Evolutionary conservation across 306 rosid species (phyloP).

Genomic region (Vigna angularis): DNA sequence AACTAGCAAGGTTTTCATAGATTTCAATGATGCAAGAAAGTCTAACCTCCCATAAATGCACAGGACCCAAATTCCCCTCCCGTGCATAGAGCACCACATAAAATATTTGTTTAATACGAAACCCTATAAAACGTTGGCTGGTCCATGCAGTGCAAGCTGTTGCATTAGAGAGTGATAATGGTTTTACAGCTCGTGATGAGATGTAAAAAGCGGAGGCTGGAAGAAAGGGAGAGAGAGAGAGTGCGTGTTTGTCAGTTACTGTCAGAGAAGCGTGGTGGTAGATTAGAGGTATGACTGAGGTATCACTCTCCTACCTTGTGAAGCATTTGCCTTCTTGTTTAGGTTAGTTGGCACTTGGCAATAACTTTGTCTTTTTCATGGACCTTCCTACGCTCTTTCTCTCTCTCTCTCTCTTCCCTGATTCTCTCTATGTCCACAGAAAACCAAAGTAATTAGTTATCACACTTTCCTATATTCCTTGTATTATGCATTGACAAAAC

Average conservation of each 20-base stretch:
- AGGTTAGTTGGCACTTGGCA: slow-evolving; percentile 61
- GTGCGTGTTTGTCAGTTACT: slow-evolving; percentile 57
- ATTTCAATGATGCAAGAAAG: slow-evolving; percentile 45
- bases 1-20: slow-evolving; percentile 33
- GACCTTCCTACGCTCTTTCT: slow-evolving; percentile 49
- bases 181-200: slow-evolving; percentile 84
- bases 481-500: slow-evolving; percentile 40
- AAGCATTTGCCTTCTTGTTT: slow-evolving; percentile 63
- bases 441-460: slow-evolving; percentile 40
- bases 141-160: slow-evolving; percentile 62
- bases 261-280: slow-evolving; percentile 44
- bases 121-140: slow-evolving; percentile 44
- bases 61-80: slow-evolving; percentile 36
- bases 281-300: slow-evolving; percentile 27
- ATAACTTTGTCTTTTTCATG: slow-evolving; percentile 53
- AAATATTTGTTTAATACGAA: slow-evolving; percentile 34
- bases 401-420: neutral
- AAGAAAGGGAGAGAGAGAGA: slow-evolving; percentile 30
- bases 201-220: slow-evolving; percentile 45
- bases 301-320: slow-evolving; percentile 51
- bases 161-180: slow-evolving; percentile 47
- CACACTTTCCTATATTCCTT: slow-evolving; percentile 29
- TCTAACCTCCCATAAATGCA: slow-evolving; percentile 21
- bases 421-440: slow-evolving; percentile 36
- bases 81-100: slow-evolving; percentile 47